phyloP scores from a whole-genome alignment of 2,329 filamentous ascomycete genomes.

The Talaromyces sp. region DNA sequence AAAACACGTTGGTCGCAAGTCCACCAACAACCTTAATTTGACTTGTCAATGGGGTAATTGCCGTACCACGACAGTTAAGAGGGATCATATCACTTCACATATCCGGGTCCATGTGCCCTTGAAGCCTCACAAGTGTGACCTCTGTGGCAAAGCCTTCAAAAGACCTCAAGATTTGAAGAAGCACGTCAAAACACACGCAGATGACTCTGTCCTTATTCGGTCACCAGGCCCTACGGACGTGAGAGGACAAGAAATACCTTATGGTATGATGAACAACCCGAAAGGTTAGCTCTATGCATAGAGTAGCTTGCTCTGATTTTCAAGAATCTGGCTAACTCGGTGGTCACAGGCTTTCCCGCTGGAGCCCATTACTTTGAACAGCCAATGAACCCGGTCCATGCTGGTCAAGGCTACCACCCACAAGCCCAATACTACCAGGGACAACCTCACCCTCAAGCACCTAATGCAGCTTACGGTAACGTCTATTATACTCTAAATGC shows the following conservation, averaged over 20 bases:
- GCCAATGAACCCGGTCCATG: slow-evolving; percentile 41
- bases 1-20: slow-evolving; percentile 96
- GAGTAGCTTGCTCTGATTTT: not conserved
- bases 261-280: slow-evolving; percentile 31
- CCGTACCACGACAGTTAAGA: slow-evolving; percentile 94
- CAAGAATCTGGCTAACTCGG: slow-evolving; percentile 12
- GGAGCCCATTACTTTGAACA: slow-evolving; percentile 55
- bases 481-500: slow-evolving; percentile 73
- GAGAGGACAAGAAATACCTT: slow-evolving; percentile 43
- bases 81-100: slow-evolving; percentile 98
- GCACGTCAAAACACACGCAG: slow-evolving; percentile 97
- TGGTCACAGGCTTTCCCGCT: slow-evolving; percentile 29
- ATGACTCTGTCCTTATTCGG: slow-evolving; percentile 75
- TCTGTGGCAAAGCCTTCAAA: slow-evolving; percentile 99
- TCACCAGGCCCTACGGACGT: slow-evolving; percentile 57
- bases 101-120: slow-evolving; percentile 98
- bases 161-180: slow-evolving; percentile 98
- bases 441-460: slow-evolving; percentile 52
- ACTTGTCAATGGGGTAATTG: slow-evolving; percentile 97
- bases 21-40: slow-evolving; percentile 96
- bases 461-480: slow-evolving; percentile 61
- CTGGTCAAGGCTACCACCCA: slow-evolving; percentile 39
- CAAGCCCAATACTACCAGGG: slow-evolving; percentile 53
- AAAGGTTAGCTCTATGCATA: slow-evolving; percentile 30
- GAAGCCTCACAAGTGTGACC: slow-evolving; percentile 98